phyloP scores from a whole-genome alignment of 2,329 filamentous ascomycete genomes.

The Nigrospora sphaerica region DNA sequence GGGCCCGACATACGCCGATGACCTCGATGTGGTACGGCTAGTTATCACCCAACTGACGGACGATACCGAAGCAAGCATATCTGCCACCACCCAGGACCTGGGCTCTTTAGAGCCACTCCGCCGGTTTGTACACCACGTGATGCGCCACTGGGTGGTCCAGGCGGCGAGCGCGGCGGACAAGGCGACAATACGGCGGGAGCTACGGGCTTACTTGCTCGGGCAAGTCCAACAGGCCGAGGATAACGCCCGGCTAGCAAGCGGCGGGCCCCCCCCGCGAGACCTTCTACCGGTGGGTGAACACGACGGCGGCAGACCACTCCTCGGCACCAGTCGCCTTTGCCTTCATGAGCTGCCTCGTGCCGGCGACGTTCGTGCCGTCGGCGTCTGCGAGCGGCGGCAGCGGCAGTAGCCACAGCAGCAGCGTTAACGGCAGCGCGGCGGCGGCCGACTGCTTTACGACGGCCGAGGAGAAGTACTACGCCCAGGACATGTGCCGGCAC shows the following conservation, averaged over 20 bases:
- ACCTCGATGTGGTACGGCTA: too few relatives aligned
- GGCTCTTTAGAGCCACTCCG: slow-evolving; percentile 6
- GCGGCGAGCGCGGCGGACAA: slow-evolving; percentile 7
- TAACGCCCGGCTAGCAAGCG: slow-evolving; percentile 1
- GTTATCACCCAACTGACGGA: too few relatives aligned
- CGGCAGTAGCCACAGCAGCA: not conserved
- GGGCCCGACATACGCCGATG: too few relatives aligned
- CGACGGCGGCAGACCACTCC: slow-evolving; percentile 9
- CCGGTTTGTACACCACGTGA: slow-evolving; percentile 8
- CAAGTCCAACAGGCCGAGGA: slow-evolving; percentile 11
- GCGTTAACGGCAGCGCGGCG: slow-evolving; percentile 2
- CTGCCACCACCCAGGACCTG: too few relatives aligned
- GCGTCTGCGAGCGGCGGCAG: too few relatives aligned
- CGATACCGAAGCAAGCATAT: too few relatives aligned
- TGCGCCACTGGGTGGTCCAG: slow-evolving; percentile 6
- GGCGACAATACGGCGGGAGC: slow-evolving; percentile 7
- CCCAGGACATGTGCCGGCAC: slow-evolving; percentile 7
- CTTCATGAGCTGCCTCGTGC: slow-evolving; percentile 8
- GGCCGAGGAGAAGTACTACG: slow-evolving; percentile 10
- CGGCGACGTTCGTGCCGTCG: not conserved
- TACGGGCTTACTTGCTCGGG: slow-evolving; percentile 8
- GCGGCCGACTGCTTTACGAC: slow-evolving; percentile 10
- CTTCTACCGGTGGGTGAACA: slow-evolving; percentile 11
- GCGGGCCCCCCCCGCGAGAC: slow-evolving; percentile 1
- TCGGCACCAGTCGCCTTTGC: slow-evolving; percentile 10